Evolutionary conservation across 805 yeast genomes (phyloP).

Genomic region (Candida maris): DNA sequence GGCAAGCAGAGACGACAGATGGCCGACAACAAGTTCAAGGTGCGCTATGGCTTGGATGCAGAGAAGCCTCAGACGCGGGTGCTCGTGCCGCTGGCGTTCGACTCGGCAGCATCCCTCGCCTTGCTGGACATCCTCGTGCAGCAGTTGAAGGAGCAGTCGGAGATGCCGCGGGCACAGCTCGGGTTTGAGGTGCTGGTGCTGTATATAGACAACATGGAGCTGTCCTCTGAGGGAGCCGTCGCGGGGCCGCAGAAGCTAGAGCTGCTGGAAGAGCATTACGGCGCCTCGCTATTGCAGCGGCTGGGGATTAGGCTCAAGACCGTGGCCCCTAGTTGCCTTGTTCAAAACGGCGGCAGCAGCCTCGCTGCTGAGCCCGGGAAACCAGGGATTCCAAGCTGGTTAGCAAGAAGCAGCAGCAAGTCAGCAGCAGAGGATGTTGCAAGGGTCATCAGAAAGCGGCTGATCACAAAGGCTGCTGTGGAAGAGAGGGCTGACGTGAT

Average conservation of each 20-base stretch:
- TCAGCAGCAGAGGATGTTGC: conserved; percentile 66
- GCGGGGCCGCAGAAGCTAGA: conserved; percentile 1
- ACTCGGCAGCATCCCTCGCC: conserved; percentile 56
- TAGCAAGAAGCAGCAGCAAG: too few relatives aligned
- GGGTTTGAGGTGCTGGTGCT: conserved; percentile 64
- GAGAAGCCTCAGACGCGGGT: conserved; percentile 38
- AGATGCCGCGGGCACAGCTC: conserved; percentile 53
- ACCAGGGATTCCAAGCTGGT: too few relatives aligned
- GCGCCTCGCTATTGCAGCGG: conserved; percentile 12
- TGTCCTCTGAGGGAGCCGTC: conserved; percentile 11
- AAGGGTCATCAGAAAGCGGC: conserved; percentile 42
- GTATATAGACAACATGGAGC: conserved; percentile 39
- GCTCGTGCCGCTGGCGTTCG: conserved; percentile 63
- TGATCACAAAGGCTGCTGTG: conserved; percentile 46
- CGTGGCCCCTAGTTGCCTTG: conserved; percentile 40
- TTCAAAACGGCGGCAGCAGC: conserved; percentile 12
- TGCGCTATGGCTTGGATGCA: conserved; percentile 46
- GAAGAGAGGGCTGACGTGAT: conserved; percentile 49
- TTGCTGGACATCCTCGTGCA: conserved; percentile 63
- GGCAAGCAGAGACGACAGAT: conserved; percentile 80
- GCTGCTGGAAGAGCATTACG: conserved; percentile 13
- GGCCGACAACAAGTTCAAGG: conserved; percentile 69
- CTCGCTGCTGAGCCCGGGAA: conserved; percentile 22
- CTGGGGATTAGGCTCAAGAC: conserved; percentile 39
- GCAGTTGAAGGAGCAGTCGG: conserved; percentile 57